Evolutionary conservation across 345 rosid species (phyloP).

Genomic region (Pugionium cornutum): DNA sequence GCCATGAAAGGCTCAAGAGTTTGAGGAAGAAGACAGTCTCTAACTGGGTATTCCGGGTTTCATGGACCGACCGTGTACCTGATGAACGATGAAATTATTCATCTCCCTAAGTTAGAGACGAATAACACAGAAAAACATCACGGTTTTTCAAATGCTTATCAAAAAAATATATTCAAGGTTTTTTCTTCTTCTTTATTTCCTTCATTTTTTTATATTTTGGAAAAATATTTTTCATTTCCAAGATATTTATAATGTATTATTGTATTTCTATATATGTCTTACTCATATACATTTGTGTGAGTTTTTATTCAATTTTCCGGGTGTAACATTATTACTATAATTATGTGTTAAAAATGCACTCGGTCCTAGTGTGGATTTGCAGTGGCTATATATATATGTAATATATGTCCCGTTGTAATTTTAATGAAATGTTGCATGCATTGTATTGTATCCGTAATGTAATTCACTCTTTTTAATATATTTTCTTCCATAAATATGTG

Average conservation of each 20-base stretch:
- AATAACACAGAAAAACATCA: background rate
- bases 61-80: slow-evolving; percentile 59
- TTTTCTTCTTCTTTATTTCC: slow-evolving; percentile 31
- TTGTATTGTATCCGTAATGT: slow-evolving; percentile 31
- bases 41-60: slow-evolving; percentile 80
- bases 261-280: slow-evolving; percentile 29
- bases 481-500: background rate
- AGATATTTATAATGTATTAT: slow-evolving; percentile 30
- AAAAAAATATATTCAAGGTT: no score
- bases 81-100: slow-evolving; percentile 51
- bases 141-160: background rate
- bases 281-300: slow-evolving; percentile 33
- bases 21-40: slow-evolving; percentile 53
- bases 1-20: slow-evolving; percentile 51
- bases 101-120: slow-evolving; percentile 37
- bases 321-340: slow-evolving; percentile 31
- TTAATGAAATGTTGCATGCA: slow-evolving; percentile 33
- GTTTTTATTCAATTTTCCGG: slow-evolving; percentile 41
- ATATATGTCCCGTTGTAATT: slow-evolving; percentile 34
- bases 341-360: slow-evolving; percentile 44
- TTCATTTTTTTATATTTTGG: slow-evolving; percentile 43
- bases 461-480: slow-evolving; percentile 16
- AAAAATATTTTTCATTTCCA: slow-evolving; percentile 44
- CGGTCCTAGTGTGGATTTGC: slow-evolving; percentile 50
- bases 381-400: slow-evolving; percentile 46